These are phyloP conservation scores for Diaporthe nobilis DNA, from an alignment of 2,329 filamentous ascomycete genomes.

Conservation along the genomic window DNA sequence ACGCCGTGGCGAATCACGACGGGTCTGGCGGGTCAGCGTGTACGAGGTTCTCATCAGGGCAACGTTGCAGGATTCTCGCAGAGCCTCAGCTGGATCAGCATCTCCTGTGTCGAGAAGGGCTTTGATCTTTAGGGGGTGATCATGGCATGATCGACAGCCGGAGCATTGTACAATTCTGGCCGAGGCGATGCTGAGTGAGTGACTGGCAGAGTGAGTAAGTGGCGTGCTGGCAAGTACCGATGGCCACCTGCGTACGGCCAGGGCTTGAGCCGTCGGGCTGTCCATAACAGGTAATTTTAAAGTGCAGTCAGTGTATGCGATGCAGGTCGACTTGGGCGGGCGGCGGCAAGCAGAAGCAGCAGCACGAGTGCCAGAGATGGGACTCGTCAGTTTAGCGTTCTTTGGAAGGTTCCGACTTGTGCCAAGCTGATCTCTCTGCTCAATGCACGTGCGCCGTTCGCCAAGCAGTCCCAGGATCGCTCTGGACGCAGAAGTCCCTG, in stretches of 20 bases:
- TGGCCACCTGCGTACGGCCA: background rate
- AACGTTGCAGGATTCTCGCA: conserved; percentile 11
- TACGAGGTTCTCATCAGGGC: background rate
- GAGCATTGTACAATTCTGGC: conserved; percentile 6
- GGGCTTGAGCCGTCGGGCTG: background rate
- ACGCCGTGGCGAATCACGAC: conserved; percentile 13
- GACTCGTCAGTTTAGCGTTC: background rate
- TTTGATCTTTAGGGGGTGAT: background rate
- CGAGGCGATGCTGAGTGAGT: background rate
- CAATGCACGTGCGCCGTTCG: conserved; percentile 20
- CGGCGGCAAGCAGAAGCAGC: conserved; percentile 8
- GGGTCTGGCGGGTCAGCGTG: background rate
- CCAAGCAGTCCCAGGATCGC: conserved; percentile 8
- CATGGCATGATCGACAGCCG: conserved; percentile 13
- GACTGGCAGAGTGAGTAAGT: background rate
- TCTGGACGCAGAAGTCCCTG: background rate
- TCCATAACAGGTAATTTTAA: background rate
- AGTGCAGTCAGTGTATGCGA: background rate
- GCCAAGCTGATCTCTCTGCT: conserved; percentile 23
- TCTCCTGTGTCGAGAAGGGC: conserved; percentile 21
- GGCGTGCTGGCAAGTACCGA: background rate
- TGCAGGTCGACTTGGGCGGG: background rate
- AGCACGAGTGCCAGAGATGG: background rate
- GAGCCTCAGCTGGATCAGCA: background rate
- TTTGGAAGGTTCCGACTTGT: background rate